Evolutionary conservation across 192 early-diverging fungal species (phyloP), one percentile per base, ranked within the genome.

Genomic region (Dimargaris xerosporica): DNA sequence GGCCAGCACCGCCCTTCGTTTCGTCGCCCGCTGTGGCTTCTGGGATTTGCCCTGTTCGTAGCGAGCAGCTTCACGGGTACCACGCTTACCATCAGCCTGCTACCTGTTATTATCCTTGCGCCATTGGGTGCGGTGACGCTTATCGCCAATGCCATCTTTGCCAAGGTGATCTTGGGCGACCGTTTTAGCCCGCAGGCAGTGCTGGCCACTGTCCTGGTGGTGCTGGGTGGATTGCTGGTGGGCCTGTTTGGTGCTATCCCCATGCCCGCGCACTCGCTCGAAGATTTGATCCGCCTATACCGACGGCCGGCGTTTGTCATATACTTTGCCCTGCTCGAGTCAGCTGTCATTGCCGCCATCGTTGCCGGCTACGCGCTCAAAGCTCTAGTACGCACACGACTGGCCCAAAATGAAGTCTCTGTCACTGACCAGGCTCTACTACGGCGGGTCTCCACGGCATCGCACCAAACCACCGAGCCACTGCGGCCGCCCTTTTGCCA

Each of bases 121-220:
- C 87, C 87, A 5, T 67, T 89, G 60, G 84, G 84, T 3, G 84
- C 87, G 11, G 79, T 86, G 44, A 81, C 80, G 3, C 68, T 89
- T 52, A 80, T 87, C n/a, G 82, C 86, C 64, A 89, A 89, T 70
- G 87, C 85, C 12, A 71, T 86, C 1, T 87, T 86, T 74, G 85
- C 87, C 9, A 70, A 77, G 39, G 64, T 76, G 39, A 73, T 89
- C 7, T 56, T 89, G 28, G 73, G 71, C n/a, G 85, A 84, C 66
- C 77, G 67, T 31, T 87, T 89, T 74, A 76, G 75, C 7, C 73
- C 65, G 31, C 76, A 79, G 34, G 84, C 81, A 45, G 67, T 76
- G 44, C 61, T 80, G 73, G 87, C 85, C 42, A 89, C 87, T 5
- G 44, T 82, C 53, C 62, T 87, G 28, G 85, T 87, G 58, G 62